These are phyloP conservation scores for Oryza glaberrima DNA, from an alignment of 176 grass and related monocot species.

Conservation along the genomic window DNA sequence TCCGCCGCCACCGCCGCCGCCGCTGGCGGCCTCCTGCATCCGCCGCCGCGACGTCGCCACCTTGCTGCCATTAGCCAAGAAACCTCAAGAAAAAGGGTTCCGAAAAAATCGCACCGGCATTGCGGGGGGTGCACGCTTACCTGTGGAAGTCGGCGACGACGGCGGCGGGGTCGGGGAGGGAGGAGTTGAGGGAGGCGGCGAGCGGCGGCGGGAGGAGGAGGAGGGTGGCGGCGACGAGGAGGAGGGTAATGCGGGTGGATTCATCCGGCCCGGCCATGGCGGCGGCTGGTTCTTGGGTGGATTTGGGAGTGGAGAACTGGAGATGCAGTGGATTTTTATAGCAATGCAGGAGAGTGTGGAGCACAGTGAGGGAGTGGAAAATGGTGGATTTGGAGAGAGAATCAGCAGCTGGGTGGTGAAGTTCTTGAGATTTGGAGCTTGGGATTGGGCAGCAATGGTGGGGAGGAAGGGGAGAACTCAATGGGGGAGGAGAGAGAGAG, in stretches of 20 bases:
- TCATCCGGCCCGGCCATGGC: slow-evolving; percentile 31
- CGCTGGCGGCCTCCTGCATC: slow-evolving; percentile 38
- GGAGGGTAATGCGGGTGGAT: slow-evolving; percentile 42
- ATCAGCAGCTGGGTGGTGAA: background rate
- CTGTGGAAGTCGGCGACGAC: slow-evolving; percentile 71
- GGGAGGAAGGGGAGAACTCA: no score
- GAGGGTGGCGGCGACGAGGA: background rate
- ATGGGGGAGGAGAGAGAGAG: background rate
- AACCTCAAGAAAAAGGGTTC: background rate
- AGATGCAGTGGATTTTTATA: slow-evolving; percentile 47
- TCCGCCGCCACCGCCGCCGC: slow-evolving; percentile 1
- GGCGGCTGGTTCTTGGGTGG: slow-evolving; percentile 11
- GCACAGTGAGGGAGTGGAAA: background rate
- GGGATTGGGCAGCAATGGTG: slow-evolving; percentile 29
- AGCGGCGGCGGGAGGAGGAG: slow-evolving; percentile 13
- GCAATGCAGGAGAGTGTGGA: slow-evolving; percentile 38
- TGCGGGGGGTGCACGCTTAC: slow-evolving; percentile 25
- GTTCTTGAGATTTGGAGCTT: slow-evolving; percentile 42
- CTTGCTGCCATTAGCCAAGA: slow-evolving; percentile 43
- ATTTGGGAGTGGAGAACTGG: slow-evolving; percentile 25
- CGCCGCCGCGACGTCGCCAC: slow-evolving; percentile 52
- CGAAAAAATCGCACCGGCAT: background rate
- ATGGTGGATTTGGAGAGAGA: background rate
- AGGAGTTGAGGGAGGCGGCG: slow-evolving; percentile 28
- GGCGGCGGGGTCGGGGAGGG: slow-evolving; percentile 53